Evolutionary conservation across 352 stramenopile species (phyloP).

Genomic region (Phytopythium sindhum): DNA sequence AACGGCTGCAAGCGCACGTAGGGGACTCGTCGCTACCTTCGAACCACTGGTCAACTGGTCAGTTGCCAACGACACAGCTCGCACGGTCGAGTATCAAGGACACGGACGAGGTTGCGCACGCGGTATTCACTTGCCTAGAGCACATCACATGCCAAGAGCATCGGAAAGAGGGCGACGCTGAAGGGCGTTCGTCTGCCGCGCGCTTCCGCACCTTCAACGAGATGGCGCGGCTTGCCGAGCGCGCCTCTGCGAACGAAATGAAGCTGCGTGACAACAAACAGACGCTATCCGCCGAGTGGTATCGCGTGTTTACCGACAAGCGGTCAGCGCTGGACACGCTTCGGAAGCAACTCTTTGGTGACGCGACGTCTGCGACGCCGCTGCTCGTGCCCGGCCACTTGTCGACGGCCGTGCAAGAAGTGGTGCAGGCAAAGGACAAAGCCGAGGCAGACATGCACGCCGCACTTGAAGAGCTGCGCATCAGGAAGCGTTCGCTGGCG

Average conservation of each 20-base stretch:
- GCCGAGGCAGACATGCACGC: constrained; percentile 15
- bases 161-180: not conserved
- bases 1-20: constrained; percentile 12
- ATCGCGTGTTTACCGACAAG: constrained; percentile 17
- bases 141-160: not conserved
- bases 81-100: constrained; percentile 1
- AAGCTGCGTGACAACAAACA: constrained; percentile 6
- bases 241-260: constrained; percentile 10
- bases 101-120: constrained; percentile 5
- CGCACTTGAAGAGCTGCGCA: constrained; percentile 13
- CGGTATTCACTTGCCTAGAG: constrained; percentile 5
- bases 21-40: not conserved
- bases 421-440: constrained; percentile 15
- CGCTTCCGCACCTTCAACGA: constrained; percentile 25
- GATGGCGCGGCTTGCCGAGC: constrained; percentile 17
- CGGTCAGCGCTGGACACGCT: constrained; percentile 13
- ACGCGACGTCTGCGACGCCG: constrained; percentile 17
- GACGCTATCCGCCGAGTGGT: constrained; percentile 15
- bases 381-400: constrained; percentile 16
- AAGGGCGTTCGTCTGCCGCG: not conserved
- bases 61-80: not conserved
- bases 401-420: constrained; percentile 6
- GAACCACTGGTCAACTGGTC: not conserved
- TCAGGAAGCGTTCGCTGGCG: constrained; percentile 14
- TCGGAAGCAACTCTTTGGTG: constrained; percentile 20